phyloP scores from a whole-genome alignment of 768 basidiomycete species.

The Tulasnella sp. region DNA sequence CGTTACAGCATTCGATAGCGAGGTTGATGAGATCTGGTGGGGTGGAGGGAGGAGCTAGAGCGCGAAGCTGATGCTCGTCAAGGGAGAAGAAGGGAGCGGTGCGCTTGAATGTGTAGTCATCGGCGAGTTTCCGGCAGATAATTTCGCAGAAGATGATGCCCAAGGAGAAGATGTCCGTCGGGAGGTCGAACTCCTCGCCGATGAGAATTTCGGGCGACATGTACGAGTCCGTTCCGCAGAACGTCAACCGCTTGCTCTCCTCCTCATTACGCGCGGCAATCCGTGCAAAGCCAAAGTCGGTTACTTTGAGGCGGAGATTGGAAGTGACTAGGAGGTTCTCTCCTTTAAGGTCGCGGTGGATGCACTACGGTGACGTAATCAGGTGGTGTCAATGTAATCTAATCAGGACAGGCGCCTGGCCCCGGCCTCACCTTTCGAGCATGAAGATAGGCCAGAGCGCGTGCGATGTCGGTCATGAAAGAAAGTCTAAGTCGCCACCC shows the following conservation, averaged over 20 bases:
- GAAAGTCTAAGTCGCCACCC: conserved; percentile 92
- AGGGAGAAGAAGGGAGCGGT: conserved; percentile 74
- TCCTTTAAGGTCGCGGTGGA: conserved; percentile 80
- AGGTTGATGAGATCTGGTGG: conserved; percentile 74
- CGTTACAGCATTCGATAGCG: conserved; percentile 68
- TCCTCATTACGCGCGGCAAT: conserved; percentile 91
- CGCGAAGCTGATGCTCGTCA: conserved; percentile 66
- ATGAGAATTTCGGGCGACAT: conserved; percentile 96
- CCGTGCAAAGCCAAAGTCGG: conserved; percentile 97
- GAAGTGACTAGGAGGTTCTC: conserved; percentile 94
- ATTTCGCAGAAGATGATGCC: conserved; percentile 94
- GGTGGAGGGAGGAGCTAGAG: conserved; percentile 65
- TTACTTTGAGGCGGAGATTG: conserved; percentile 93
- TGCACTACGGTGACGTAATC: conserved; percentile 36
- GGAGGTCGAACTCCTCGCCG: conserved; percentile 86
- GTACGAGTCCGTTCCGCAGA: conserved; percentile 88
- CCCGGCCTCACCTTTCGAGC: conserved; percentile 58
- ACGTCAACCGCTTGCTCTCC: conserved; percentile 78
- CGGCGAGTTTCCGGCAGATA: conserved; percentile 75
- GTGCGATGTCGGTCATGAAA: conserved; percentile 90
- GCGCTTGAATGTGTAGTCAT: conserved; percentile 60
- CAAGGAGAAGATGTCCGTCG: conserved; percentile 92
- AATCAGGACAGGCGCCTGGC: conserved; percentile 57
- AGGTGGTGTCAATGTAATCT: background rate
- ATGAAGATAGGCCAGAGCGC: conserved; percentile 95